A percentile compares a stretch with the other conserved stretches of the same genome.
Conservation (phyloP, 192 early-diverging fungal species). For the Coemansia sp. region DNA sequence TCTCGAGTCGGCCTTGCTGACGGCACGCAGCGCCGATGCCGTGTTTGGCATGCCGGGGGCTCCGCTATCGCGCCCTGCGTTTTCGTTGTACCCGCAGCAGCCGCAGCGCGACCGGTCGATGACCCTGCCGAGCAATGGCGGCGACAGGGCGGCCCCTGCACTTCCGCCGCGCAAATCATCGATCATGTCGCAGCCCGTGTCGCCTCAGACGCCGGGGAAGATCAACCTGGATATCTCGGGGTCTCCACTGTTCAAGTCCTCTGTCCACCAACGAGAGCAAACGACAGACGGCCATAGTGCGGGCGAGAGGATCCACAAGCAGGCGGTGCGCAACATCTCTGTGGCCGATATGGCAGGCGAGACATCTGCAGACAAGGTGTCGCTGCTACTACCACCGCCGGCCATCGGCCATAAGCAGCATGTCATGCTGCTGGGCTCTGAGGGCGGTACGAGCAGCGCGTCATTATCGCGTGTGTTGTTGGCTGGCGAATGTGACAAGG, state of each 20-base stretch:
- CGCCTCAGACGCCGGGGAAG: conserved; percentile 6
- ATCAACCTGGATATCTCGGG: conserved; percentile 22
- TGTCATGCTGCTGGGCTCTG: not conserved
- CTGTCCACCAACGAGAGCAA: not conserved
- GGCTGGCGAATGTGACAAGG: not conserved
- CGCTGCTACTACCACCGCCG: conserved; percentile 17
- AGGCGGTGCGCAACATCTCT: conserved; percentile 46
- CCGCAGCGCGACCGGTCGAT: conserved; percentile 44
- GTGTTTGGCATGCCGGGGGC: not conserved
- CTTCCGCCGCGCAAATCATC: not conserved
- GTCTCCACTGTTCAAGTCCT: conserved; percentile 39
- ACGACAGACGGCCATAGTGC: conserved; percentile 21
- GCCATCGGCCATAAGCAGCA: not conserved
- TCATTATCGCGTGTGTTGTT: conserved; percentile 13
- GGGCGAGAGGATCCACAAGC: conserved; percentile 38
- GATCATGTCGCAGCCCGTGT: not conserved
- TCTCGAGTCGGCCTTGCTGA: not conserved
- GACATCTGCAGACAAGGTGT: not conserved
- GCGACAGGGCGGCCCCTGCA: not conserved
- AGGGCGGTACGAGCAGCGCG: conserved; percentile 6
- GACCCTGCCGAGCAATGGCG: conserved; percentile 29
- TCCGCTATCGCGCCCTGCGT: not conserved
- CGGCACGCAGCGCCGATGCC: conserved; percentile 15
- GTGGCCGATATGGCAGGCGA: conserved; percentile 9
- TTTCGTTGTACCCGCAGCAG: conserved; percentile 8